Base-by-base conservation (phyloP, 805 yeast genomes). In the Wickerhamomyces bovis region DNA sequence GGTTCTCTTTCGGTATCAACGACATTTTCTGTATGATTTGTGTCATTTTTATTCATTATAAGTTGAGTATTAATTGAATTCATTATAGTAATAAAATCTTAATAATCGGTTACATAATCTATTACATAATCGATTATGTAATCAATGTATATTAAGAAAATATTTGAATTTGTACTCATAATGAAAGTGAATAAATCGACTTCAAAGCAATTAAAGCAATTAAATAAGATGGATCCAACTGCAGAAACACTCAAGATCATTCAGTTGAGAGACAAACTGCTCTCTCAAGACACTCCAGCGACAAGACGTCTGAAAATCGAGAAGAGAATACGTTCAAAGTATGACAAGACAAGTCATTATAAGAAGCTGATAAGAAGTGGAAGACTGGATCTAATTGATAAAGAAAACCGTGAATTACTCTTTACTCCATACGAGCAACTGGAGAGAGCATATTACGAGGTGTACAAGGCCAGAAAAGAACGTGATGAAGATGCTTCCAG, bases 341-440 rank as follows among this genome's bases (percentile, higher is more conserved):
- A 57, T 42, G 31, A 42, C 2, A 48, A 39, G 13, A 54, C 58
- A 21, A 48, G 54, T 18, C 47, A 53, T 19, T 55, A 60, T 44
- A 55, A 50, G 40, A 57, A 53, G 42, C 46, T 50, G 25, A 23
- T 55, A 3, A 49, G 51, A 39, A 49, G 48, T 35, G 66, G 66
- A 3, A 53, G 66, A 47, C 19, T 51, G 3, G 66, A 62, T 40
- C 42, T 54, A 36, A 55, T 62, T 9, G 54, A 56, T 15, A 23
- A 44, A 31, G 52, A 43, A 15, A 45, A 48, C n/a, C 44, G 56
- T 35, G 44, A 38, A 13, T 41, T 31, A 12, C 30, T 46, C 22
- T 59, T 53, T 49, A 51, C 56, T 10, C 50, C 50, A 2, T 41
- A 46, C 13, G 44, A 44, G 6, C 35, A 20, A 18, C 23, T 57